phyloP scores from a whole-genome alignment of 139 green algal genomes.

The Spirogloea muscicola region DNA sequence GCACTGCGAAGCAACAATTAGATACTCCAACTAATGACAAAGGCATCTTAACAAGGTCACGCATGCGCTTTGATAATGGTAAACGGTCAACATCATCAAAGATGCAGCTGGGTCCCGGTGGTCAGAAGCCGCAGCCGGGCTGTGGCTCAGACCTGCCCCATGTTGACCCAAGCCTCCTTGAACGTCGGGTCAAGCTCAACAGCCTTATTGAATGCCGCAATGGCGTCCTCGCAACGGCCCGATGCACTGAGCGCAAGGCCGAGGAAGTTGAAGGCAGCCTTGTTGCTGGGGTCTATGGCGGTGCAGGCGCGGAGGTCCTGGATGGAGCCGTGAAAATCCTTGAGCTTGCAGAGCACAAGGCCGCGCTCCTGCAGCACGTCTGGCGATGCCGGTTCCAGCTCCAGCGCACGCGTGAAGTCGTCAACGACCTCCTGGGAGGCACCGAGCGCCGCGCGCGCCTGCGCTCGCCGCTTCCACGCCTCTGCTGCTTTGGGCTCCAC shows the following conservation, averaged over 20 bases:
- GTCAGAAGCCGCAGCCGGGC: too few species aligned
- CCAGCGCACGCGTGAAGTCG: slow-evolving; percentile 4
- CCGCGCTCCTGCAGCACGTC: background rate
- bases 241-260: background rate
- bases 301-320: too few species aligned
- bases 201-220: slow-evolving; percentile 7
- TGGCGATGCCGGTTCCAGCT: background rate
- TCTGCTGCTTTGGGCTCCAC: slow-evolving; percentile 13
- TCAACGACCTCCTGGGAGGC: background rate
- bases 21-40: too few species aligned
- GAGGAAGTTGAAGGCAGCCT: too few species aligned
- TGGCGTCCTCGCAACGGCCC: background rate
- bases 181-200: background rate
- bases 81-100: too few species aligned
- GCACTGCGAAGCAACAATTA: background rate
- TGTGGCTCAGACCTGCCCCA: slow-evolving; percentile 7
- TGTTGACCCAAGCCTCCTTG: slow-evolving; percentile 6
- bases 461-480: slow-evolving; percentile 24
- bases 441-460: background rate
- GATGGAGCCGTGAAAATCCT: too few species aligned
- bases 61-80: too few species aligned
- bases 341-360: too few species aligned
- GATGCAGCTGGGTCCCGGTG: too few species aligned
- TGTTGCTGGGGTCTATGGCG: too few species aligned
- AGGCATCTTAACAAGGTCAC: too few species aligned